These are phyloP conservation scores for Diaporthe sp. DNA, from an alignment of 2,329 filamentous ascomycete genomes.

Conservation along the genomic window DNA sequence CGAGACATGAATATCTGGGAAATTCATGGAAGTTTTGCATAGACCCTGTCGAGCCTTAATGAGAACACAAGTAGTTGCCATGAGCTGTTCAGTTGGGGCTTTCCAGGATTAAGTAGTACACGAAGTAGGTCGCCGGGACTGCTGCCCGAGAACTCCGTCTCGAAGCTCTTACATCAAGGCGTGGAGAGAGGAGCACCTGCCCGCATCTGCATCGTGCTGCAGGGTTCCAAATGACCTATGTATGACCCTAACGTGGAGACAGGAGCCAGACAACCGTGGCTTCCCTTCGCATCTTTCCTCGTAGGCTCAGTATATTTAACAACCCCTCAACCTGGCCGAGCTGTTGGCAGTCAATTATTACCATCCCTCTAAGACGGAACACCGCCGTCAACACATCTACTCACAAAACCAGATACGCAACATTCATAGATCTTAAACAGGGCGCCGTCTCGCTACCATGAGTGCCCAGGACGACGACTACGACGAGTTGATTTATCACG, in stretches of 20 bases:
- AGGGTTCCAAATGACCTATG: constrained; percentile 5
- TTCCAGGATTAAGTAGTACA: neutral
- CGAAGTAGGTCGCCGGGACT: neutral
- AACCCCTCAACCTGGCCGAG: neutral
- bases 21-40: neutral
- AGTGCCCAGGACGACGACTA: constrained; percentile 49
- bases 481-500: constrained; percentile 52
- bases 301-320: neutral
- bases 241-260: constrained; percentile 25
- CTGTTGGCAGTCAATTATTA: neutral
- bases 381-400: neutral
- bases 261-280: neutral
- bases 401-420: neutral
- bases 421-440: neutral
- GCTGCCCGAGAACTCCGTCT: constrained; percentile 22
- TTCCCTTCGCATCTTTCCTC: constrained; percentile 7
- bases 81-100: neutral
- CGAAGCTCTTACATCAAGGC: constrained; percentile 24
- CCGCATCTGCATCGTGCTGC: constrained; percentile 31
- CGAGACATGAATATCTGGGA: neutral
- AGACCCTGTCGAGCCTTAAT: neutral
- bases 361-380: neutral
- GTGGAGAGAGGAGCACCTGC: constrained; percentile 21
- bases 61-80: neutral
- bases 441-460: constrained; percentile 34